Conservation (phyloP, 1,284 basidiomycete species). For the Meripilus lineatus region DNA sequence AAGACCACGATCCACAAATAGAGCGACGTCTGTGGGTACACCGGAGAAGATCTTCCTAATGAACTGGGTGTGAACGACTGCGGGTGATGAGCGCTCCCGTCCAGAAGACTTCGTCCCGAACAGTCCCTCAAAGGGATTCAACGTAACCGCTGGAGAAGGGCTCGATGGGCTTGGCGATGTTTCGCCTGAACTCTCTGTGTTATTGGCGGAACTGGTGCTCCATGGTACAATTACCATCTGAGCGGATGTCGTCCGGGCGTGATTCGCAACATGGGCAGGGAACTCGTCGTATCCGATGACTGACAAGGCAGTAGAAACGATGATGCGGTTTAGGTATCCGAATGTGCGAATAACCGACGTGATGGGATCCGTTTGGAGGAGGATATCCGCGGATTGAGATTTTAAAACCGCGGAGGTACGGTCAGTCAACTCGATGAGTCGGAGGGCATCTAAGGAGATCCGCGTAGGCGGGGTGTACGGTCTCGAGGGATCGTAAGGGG, state of each 20-base stretch:
- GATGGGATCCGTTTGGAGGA: constrained; percentile 75
- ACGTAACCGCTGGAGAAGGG: constrained; percentile 20
- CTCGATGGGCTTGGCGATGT: constrained; percentile 18
- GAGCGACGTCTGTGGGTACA: constrained; percentile 62
- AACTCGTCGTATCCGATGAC: constrained; percentile 68
- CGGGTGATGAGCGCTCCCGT: constrained; percentile 20
- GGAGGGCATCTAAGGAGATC: constrained; percentile 66
- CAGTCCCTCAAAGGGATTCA: constrained; percentile 46
- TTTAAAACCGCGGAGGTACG: constrained; percentile 85
- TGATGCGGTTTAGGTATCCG: constrained; percentile 55
- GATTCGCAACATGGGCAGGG: constrained; percentile 59
- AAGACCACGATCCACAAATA: constrained; percentile 71
- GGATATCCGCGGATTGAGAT: constrained; percentile 65
- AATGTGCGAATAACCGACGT: constrained; percentile 81
- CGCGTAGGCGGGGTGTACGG: neutral
- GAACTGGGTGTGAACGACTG: constrained; percentile 70
- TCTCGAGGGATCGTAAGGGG: neutral
- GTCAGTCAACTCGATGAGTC: constrained; percentile 85
- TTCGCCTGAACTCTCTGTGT: neutral
- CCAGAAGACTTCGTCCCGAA: constrained; percentile 39
- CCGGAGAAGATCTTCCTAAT: constrained; percentile 76
- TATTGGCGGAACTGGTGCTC: constrained; percentile 32
- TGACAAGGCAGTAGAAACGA: constrained; percentile 65
- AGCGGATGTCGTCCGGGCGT: constrained; percentile 53
- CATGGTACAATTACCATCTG: constrained; percentile 85